These are phyloP conservation scores for Erysimum pusillum DNA, from an alignment of 441 rosid genomes.

Conservation along the genomic window DNA sequence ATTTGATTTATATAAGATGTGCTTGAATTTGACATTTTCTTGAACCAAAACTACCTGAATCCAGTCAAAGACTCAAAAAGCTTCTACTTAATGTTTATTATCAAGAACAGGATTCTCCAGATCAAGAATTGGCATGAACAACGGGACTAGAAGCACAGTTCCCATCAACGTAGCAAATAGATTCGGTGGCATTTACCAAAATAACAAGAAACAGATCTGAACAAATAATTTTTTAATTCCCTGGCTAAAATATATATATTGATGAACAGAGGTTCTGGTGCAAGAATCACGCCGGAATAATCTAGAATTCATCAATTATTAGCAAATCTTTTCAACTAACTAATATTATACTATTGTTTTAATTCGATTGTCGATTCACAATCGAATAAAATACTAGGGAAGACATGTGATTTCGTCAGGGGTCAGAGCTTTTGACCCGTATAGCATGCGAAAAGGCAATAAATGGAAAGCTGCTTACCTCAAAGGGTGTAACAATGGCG, in stretches of 20 bases:
- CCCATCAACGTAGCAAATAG: neutral
- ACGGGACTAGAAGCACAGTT: neutral
- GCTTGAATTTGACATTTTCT: neutral
- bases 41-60: neutral
- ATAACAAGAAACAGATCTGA: constrained; percentile 22
- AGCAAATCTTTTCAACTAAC: constrained; percentile 7
- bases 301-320: neutral
- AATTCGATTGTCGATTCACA: neutral
- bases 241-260: neutral
- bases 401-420: constrained; percentile 20
- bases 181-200: constrained; percentile 10
- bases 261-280: constrained; percentile 17
- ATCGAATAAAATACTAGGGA: constrained; percentile 10
- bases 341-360: neutral
- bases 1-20: neutral
- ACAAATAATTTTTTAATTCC: neutral
- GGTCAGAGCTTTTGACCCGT: constrained; percentile 9
- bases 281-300: neutral
- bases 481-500: constrained; percentile 89
- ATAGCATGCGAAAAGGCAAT: constrained; percentile 23
- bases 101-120: constrained; percentile 9
- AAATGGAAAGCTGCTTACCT: constrained; percentile 53
- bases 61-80: neutral
- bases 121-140: constrained; percentile 9
- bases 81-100: neutral